Base-by-base conservation (phyloP, 495 filamentous ascomycete species). In the Glarea lozoyensis region DNA sequence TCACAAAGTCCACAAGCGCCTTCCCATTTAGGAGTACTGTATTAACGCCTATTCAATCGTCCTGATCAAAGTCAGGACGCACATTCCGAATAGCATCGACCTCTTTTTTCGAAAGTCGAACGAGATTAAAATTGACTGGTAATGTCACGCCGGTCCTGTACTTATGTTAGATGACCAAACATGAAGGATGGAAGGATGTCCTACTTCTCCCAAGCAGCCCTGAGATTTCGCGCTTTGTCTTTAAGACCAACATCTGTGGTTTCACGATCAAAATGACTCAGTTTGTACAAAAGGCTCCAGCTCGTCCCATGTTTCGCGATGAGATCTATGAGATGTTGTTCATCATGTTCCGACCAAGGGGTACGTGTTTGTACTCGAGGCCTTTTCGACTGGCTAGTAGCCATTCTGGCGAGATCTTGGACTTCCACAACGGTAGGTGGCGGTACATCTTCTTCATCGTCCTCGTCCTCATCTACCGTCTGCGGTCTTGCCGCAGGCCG, bases 211-310 rank as follows among this genome's bases (percentile, higher is more conserved):
- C 65, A 76, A 42, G 68, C 68, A 25, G 74, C 67, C 51, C 81
- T 82, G 40, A 84, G 53, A 43, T 79, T 68, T 7, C 78, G 65
- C 33, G 76, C 81, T 57, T 82, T 85, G 61, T 85, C 79, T 22
- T 79, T 81, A 15, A 84, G 55, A 17, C 68, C 70, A 34, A 79
- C 76, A 49, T 82, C 77, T 0, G 54, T 49, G 5, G 49, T 43
- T 23, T 69, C 54, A 23, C 78, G 62, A 0, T 61, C 57, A 2
- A 61, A 40, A 1, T 46, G 54, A 12, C 48, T 56, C 1, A 53
- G 36, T 24, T 56, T 60, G 44, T 73, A 65, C 25, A 84, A 73
- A 0, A 44, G 22, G 16, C 66, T 59, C 69, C 77, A 85, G 31
- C 67, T 70, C 50, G 66, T 70, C 12, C 69, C 67, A 42, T 66